Evolutionary conservation across 1,139 yeast species (phyloP), one percentile per base, ranked within the genome.

Genomic region (Schwanniomyces etchellsii): DNA sequence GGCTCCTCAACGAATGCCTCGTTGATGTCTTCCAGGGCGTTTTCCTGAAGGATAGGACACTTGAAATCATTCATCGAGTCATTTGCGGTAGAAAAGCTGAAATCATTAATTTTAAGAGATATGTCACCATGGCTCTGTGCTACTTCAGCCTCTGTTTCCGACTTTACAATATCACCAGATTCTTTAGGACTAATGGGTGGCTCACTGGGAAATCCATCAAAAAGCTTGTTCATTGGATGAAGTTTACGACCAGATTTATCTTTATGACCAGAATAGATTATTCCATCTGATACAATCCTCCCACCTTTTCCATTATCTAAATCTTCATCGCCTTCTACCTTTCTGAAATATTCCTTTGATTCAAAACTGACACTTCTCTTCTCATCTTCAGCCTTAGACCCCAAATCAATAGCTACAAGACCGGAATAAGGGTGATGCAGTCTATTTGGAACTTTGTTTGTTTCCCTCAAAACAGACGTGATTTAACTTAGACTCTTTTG

Each of bases 1-100:
- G 21, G 21, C 4, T 13, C 20, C 7, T 30, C 31, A 14, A 20
- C 16, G 16, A 21, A 27, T 5, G 28, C 20, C 5, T 22, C 22
- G 7, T 27, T 28, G 11, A 12, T 13, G 14, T 4, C 16, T 9
- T 13, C 11, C 10, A 22, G 12, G 12, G 14, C 9, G 14, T 23
- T 11, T 12, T 17, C 27, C n/a, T 28, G 18, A 7, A 37, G 31
- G 1, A 57, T 55, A 5, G 57, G 46, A 5, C 47, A 43, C 17
- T 43, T 40, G 24, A 56, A 46, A 27, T 50, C 54, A 22, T 44
- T 52, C 5, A 52, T 38, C 3, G 60, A 50, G 31, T 51, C 56
- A 27, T 56, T 53, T 5, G 50, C 52, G 11, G 50, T 57, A 2
- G 53, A 45, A 32, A 52, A 52, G 31, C 55, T 48, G 31, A 52